Evolutionary conservation across 2,329 filamentous ascomycete genomes (phyloP), one percentile per base, ranked within the genome.

Genomic region (Paradendryphiella salina): DNA sequence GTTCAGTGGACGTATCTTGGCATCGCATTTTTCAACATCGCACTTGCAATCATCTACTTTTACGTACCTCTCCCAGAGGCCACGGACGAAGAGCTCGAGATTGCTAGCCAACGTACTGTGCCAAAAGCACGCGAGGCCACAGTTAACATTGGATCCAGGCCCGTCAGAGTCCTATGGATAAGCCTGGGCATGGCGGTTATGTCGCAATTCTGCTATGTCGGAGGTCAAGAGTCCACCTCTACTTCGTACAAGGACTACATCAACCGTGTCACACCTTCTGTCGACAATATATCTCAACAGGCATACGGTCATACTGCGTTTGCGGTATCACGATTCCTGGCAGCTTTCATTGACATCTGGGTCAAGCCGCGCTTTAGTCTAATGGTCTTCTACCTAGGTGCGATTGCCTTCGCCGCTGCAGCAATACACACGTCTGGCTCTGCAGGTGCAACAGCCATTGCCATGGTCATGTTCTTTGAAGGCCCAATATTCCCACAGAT

Each of bases 1-100:
- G 82, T 85, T 1, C 84, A 86, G 64, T 86, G 83, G 82, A 79
- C 83, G 0, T 86, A 86, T 53, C 78, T 86, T 2, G 84, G 82
- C 6, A 85, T 86, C 49, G 78, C 82, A 1, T 75, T 86, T 10
- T 84, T 85, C 59, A 83, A 81, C 21, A 75, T 85, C 38, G 67
- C 80, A 3, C 73, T 86, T 10, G 83, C 83, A 1, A 74, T 85
- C 8, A 76, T 77, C 2, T 85, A 84, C 66, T 84, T 81, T 63
- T 85, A 85, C 57, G 71, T 85, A 1, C 83, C 82, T 2, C 73
- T 86, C 1, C 83, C 84, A 0, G 83, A 86, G 70, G 83, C 82
- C 2, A 81, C 82, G 1, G 82, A 85, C 58, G 76, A 79, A 13
- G 82, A 86, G 55, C 72, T 86, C 3, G 80, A 84, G 53, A 77